Evolutionary conservation across 2,329 filamentous ascomycete genomes (phyloP).

Genomic region (Parasarocladium wereldwijsianum): DNA sequence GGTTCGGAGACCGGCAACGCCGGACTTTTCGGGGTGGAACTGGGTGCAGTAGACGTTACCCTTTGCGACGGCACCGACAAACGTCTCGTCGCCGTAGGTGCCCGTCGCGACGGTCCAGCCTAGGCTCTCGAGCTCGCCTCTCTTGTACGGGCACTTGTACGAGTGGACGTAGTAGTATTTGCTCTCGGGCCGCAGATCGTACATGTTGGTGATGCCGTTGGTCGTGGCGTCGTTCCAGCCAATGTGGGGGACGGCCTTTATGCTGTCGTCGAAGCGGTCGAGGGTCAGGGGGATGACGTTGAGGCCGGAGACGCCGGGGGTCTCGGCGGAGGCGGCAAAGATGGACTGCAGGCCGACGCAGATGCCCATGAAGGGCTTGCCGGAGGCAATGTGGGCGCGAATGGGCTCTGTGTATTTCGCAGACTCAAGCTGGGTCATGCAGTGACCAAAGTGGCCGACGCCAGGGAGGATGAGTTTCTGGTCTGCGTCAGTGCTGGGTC

Average conservation of each 20-base stretch:
- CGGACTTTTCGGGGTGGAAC: constrained; percentile 97
- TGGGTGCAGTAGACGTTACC: constrained; percentile 84
- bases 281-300: constrained; percentile 59
- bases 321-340: constrained; percentile 75
- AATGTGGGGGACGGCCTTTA: constrained; percentile 95
- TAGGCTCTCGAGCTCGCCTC: constrained; percentile 58
- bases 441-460: constrained; percentile 96
- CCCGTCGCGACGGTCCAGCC: constrained; percentile 92
- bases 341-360: constrained; percentile 89
- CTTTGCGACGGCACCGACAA: constrained; percentile 78
- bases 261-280: constrained; percentile 57
- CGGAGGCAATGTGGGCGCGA: constrained; percentile 64
- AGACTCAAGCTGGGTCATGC: constrained; percentile 66
- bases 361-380: constrained; percentile 97
- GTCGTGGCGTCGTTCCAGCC: constrained; percentile 91
- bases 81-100: constrained; percentile 75
- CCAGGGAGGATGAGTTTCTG: constrained; percentile 91
- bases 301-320: constrained; percentile 55
- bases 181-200: constrained; percentile 62
- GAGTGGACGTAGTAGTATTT: constrained; percentile 99
- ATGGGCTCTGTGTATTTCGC: constrained; percentile 79
- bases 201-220: constrained; percentile 38
- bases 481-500: constrained; percentile 4
- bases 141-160: constrained; percentile 66
- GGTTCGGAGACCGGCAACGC: constrained; percentile 71